phyloP scores from a whole-genome alignment of 805 yeast genomes.

The Candida succiphila region DNA sequence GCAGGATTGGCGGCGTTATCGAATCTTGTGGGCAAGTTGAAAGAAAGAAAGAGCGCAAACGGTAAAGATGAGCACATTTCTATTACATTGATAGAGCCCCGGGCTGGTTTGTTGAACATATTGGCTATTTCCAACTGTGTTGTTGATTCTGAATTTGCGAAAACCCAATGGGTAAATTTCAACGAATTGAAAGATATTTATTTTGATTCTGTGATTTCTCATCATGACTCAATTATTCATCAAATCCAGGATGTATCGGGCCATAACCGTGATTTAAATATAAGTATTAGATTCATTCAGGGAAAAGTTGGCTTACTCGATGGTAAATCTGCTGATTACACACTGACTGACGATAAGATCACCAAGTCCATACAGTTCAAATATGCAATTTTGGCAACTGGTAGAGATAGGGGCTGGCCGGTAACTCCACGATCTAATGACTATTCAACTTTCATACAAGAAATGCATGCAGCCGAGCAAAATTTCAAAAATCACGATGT shows the following conservation, averaged over 20 bases:
- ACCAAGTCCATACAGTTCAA: conserved; percentile 24
- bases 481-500: conserved; percentile 7
- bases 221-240: not conserved
- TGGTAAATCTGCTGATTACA: not conserved
- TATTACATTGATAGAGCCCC: not conserved
- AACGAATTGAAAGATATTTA: not conserved
- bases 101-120: not conserved
- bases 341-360: not conserved
- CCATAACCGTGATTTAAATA: not conserved
- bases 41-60: not conserved
- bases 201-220: not conserved
- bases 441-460: conserved; percentile 25
- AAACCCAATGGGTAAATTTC: conserved; percentile 1
- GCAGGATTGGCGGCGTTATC: not conserved
- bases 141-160: not conserved
- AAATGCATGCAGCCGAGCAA: conserved; percentile 21
- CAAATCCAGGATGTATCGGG: not conserved
- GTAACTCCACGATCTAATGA: conserved; percentile 36
- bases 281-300: no score
- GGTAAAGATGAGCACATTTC: not conserved
- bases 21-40: not conserved
- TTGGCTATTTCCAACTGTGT: not conserved
- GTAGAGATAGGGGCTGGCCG: conserved; percentile 44
- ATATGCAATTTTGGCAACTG: conserved; percentile 35
- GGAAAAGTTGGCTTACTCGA: not conserved